These are phyloP conservation scores for Dipodascus geniculatus DNA, from an alignment of 805 yeast genomes.

Conservation along the genomic window DNA sequence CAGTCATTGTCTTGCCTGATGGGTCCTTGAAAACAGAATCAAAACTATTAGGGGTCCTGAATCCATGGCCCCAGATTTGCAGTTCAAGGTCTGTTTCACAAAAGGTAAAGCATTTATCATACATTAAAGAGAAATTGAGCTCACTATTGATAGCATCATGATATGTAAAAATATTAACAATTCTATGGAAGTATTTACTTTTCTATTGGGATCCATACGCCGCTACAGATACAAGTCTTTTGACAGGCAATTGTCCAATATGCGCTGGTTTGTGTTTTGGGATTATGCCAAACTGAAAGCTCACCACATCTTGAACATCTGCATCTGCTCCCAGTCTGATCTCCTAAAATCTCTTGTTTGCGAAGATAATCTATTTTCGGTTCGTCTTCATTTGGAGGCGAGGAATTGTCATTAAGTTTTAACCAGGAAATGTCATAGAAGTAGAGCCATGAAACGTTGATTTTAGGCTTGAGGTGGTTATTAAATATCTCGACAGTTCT, in stretches of 20 bases:
- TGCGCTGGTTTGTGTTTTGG: conserved; percentile 20
- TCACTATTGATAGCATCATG: background rate
- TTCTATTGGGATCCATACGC: conserved; percentile 38
- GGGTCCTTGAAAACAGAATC: background rate
- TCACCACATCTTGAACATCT: conserved; percentile 47
- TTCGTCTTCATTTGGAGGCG: conserved; percentile 3
- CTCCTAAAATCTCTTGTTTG: conserved; percentile 25
- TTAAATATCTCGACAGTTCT: conserved; percentile 38
- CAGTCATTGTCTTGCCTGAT: background rate
- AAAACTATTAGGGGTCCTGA: background rate
- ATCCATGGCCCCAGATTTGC: background rate
- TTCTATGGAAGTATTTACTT: background rate
- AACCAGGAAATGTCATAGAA: conserved; percentile 62
- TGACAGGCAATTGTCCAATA: conserved; percentile 57
- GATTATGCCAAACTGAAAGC: conserved; percentile 30
- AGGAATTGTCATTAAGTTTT: conserved; percentile 24
- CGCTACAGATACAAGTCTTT: conserved; percentile 68
- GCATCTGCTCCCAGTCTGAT: conserved; percentile 28
- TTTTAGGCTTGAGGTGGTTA: conserved; percentile 31
- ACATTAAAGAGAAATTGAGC: background rate
- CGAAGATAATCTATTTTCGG: conserved; percentile 25
- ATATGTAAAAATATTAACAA: background rate
- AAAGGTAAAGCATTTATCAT: background rate
- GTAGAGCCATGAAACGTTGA: conserved; percentile 42
- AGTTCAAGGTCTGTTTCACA: background rate